Percentiles rank a stretch among this genome's conserved stretches.
These are phyloP conservation scores for Botrytis fabae DNA, from an alignment of 2,329 filamentous ascomycete genomes.

Conservation along the genomic window DNA sequence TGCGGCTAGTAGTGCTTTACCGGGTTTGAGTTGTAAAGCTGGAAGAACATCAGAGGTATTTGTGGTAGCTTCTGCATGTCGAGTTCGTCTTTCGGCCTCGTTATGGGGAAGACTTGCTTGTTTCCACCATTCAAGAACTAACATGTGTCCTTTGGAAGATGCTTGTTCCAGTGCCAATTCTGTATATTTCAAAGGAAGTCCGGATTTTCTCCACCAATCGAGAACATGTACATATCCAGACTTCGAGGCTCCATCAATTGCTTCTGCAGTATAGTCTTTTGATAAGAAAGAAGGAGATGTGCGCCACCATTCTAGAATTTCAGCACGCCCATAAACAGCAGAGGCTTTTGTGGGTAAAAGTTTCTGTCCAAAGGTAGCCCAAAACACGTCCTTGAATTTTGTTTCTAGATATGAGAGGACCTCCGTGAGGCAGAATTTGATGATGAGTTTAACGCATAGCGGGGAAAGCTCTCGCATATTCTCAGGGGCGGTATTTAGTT, in stretches of 20 bases:
- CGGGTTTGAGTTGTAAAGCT: conserved; percentile 67
- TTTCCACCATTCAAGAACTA: conserved; percentile 93
- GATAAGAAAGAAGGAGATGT: conserved; percentile 78
- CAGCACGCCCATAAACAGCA: conserved; percentile 77
- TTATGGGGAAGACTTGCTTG: conserved; percentile 59
- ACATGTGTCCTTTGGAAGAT: conserved; percentile 78
- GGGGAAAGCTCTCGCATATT: conserved; percentile 72
- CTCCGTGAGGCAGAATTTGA: conserved; percentile 83
- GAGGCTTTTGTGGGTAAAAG: conserved; percentile 87
- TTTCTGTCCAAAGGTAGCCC: conserved; percentile 77
- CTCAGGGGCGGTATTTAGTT: conserved; percentile 69
- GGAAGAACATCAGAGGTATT: conserved; percentile 35
- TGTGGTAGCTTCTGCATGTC: conserved; percentile 31
- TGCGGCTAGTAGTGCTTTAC: conserved; percentile 79
- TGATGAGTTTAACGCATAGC: conserved; percentile 81
- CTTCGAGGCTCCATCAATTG: conserved; percentile 82
- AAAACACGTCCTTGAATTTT: conserved; percentile 73
- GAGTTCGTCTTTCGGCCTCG: conserved; percentile 39
- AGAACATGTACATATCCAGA: conserved; percentile 83
- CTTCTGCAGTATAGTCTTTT: conserved; percentile 75
- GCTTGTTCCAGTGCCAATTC: conserved; percentile 86
- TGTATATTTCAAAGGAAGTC: conserved; percentile 79
- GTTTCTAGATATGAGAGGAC: conserved; percentile 73
- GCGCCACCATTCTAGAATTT: conserved; percentile 90
- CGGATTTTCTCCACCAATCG: conserved; percentile 87